Evolutionary conservation across 2,329 filamentous ascomycete species (phyloP), one percentile per base, ranked within the genome.

Genomic region (Monilinia vaccinii-corymbosi): DNA sequence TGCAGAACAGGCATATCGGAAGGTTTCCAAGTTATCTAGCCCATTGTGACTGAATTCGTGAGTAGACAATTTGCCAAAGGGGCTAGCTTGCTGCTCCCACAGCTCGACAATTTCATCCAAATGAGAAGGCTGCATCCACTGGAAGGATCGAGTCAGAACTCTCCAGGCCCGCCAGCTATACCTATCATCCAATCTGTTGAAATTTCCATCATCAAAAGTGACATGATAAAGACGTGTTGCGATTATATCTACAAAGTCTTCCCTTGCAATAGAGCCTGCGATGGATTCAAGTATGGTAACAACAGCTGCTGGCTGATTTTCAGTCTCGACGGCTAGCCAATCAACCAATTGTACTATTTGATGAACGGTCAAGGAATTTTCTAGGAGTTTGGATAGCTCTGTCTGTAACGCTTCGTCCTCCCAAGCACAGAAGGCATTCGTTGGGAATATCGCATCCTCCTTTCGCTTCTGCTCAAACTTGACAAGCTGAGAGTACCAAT

Each of bases 231-330:
- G 66, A 38, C 68, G 70, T n/a, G 71, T 63, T 11, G 71, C 68
- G 45, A 73, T 62, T 10, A 60, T 62, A 55, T 70, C 66, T 14
- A 73, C 70, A 44, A 69, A 68, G 6, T 71, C 70, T 50, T 75
- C 72, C 47, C 70, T 65, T 10, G 62, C 68, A 13, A 76, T 66
- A n/a, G 74, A 72, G 6, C 68, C 67, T 47, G 72, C 70, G 51
- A 77, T 70, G 21, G 73, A 74, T 53, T 75, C 73, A 18, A 75
- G 66, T 31, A 76, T 68, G 18, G 75, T 68, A 47, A 69, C 68
- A 16, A 70, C 69, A n/a, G 69, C 65, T 57, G 59, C 50, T 9
- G 65, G 64, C 42, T 69, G 58, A 53, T 68, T 53, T 18, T 60
- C 46, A 49, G 64, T 60, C 57, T 71, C 62, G 14, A 63, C 61